Base-by-base conservation (phyloP, 2,329 filamentous ascomycete species). In the Sporothrix luriei region DNA sequence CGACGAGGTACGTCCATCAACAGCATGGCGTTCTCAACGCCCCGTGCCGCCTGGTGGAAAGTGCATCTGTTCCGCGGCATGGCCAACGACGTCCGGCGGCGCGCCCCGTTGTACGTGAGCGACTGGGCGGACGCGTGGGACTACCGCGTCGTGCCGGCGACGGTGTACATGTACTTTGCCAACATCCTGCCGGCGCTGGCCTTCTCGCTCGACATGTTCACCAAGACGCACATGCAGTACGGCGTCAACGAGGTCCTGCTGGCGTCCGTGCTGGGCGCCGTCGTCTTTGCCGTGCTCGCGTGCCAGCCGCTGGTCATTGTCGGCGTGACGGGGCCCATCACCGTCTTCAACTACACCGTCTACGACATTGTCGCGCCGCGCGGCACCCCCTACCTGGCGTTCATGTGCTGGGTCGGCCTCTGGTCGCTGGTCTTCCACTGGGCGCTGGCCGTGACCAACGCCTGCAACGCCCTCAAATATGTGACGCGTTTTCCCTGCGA, bases 151-250 rank as follows among this genome's bases (percentile, higher is more conserved):
- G 85, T 97, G 51, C 93, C 93, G 1, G 92, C 92, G 19, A 96
- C 93, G 11, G 82, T 96, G 40, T 96, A 96, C 80, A 97, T 96
- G 91, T 97, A 95, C 82, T 97, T 96, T 84, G 92, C 93, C 67
- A 95, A 92, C 80, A 95, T 97, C 76, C 81, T 97, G 14, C 93
- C 93, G 0, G 93, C 93, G 1, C 81, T 97, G 71, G 93, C 93
- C 62, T 97, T 97, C 80, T 95, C 92, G 1, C 84, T 97, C 68
- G 93, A 97, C 79, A 97, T 97, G 93, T 95, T 96, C 77, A 90
- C 90, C 72, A 94, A 94, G 80, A 97, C 92, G 0, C 83, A 90
- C 72, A 90, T 90, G 79, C 91, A 91, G 74, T 97, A 93, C 76
- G 93, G 93, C 66, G 93, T 97, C 70, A 97, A 97, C 77, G 93